phyloP scores from a whole-genome alignment of 73 alveolate genomes.

The Tetrahymena elliotti region DNA sequence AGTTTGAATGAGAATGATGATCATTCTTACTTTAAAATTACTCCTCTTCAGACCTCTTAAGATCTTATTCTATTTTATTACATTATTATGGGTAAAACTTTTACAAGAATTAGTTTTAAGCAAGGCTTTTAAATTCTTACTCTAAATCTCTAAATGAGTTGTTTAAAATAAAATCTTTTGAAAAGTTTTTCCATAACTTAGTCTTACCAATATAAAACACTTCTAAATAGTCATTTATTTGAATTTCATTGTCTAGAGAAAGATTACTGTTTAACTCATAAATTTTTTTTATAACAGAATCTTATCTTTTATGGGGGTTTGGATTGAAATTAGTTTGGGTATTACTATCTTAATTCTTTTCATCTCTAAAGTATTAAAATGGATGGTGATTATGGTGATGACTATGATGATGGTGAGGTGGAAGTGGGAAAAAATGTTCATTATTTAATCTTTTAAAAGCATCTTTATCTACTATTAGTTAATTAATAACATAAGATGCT shows the following conservation, averaged over 20 bases:
- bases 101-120: neutral
- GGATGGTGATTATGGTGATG: neutral
- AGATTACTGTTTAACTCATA: neutral
- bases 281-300: neutral
- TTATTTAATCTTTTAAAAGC: neutral
- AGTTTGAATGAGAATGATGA: neutral
- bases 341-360: neutral
- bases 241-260: neutral
- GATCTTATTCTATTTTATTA: neutral
- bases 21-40: neutral
- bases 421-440: neutral
- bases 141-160: neutral
- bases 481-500: neutral
- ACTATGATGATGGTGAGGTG: neutral
- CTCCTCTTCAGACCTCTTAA: neutral
- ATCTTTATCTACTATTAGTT: neutral
- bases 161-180: neutral
- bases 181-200: neutral
- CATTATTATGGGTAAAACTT: neutral
- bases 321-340: neutral
- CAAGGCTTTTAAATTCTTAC: neutral
- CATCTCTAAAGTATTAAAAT: neutral
- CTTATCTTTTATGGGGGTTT: neutral
- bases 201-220: neutral
- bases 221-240: neutral